phyloP scores from a whole-genome alignment of 176 grass and related monocot species.

The Poa annua region DNA sequence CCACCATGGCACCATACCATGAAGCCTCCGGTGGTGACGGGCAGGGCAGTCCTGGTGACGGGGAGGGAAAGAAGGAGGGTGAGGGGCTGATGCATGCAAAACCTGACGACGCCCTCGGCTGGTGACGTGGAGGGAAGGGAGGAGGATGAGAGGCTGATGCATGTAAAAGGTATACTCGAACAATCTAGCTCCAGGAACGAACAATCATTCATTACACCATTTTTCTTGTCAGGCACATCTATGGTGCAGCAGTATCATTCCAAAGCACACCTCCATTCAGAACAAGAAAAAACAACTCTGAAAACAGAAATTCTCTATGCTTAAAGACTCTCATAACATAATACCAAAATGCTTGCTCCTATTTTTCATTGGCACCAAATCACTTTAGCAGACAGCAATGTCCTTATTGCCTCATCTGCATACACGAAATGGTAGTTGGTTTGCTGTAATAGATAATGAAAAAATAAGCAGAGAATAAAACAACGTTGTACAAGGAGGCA shows the following conservation, averaged over 20 bases:
- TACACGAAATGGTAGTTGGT: slow-evolving; percentile 32
- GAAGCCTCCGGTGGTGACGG: too few species aligned
- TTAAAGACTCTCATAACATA: background rate
- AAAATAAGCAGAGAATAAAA: background rate
- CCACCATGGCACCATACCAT: too few species aligned
- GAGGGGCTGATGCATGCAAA: too few species aligned
- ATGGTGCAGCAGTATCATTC: background rate
- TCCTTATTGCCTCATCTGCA: slow-evolving; percentile 58
- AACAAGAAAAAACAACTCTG: background rate
- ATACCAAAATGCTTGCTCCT: slow-evolving; percentile 4
- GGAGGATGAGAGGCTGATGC: too few species aligned
- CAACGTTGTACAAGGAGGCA: background rate
- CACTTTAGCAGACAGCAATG: slow-evolving; percentile 45
- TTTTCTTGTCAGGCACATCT: background rate
- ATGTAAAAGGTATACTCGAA: too few species aligned
- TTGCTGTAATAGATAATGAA: slow-evolving; percentile 1
- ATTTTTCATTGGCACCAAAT: slow-evolving; percentile 48
- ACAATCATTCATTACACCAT: background rate
- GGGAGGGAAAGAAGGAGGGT: too few species aligned
- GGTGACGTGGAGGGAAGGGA: too few species aligned
- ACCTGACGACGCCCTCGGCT: too few species aligned
- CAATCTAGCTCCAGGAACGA: background rate
- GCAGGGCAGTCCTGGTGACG: too few species aligned
- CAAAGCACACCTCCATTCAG: background rate
- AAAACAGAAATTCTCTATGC: background rate